phyloP scores from a whole-genome alignment of 2,329 filamentous ascomycete genomes.

The Dothiorella sarmentorum region DNA sequence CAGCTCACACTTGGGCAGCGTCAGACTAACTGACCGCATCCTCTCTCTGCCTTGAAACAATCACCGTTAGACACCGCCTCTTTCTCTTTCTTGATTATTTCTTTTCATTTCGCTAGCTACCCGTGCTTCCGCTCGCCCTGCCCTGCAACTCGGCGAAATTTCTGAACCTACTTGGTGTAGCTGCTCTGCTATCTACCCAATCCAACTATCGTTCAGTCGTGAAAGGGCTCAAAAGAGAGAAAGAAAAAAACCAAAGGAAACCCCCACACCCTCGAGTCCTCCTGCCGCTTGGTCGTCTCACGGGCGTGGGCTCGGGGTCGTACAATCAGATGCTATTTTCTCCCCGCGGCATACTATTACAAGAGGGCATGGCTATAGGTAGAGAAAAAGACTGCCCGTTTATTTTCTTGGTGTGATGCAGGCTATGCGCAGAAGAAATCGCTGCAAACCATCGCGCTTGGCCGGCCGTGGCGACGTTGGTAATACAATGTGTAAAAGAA shows the following conservation, averaged over 20 bases:
- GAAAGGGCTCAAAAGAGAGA: constrained; percentile 7
- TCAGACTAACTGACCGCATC: neutral
- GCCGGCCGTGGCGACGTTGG: constrained; percentile 17
- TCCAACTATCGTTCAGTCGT: constrained; percentile 16
- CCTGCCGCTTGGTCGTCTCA: neutral
- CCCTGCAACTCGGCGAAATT: neutral
- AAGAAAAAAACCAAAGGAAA: constrained; percentile 5
- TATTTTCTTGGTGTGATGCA: constrained; percentile 3
- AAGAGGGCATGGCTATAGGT: constrained; percentile 3
- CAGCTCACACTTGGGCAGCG: neutral
- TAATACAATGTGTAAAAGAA: constrained; percentile 17
- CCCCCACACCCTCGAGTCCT: neutral
- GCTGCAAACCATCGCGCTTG: constrained; percentile 6
- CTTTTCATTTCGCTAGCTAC: constrained; percentile 14
- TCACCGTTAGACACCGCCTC: neutral
- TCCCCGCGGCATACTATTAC: constrained; percentile 7
- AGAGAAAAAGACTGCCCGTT: constrained; percentile 10
- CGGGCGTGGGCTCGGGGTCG: neutral
- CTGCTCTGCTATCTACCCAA: constrained; percentile 14
- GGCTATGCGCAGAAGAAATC: constrained; percentile 3
- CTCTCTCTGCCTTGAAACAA: neutral
- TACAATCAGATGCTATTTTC: neutral
- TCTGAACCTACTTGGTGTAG: neutral
- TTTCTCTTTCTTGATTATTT: neutral
- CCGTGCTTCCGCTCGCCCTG: neutral